Evolutionary conservation across 2,329 filamentous ascomycete species (phyloP), one percentile per base, ranked within the genome.

Genomic region (Cytospora mali): DNA sequence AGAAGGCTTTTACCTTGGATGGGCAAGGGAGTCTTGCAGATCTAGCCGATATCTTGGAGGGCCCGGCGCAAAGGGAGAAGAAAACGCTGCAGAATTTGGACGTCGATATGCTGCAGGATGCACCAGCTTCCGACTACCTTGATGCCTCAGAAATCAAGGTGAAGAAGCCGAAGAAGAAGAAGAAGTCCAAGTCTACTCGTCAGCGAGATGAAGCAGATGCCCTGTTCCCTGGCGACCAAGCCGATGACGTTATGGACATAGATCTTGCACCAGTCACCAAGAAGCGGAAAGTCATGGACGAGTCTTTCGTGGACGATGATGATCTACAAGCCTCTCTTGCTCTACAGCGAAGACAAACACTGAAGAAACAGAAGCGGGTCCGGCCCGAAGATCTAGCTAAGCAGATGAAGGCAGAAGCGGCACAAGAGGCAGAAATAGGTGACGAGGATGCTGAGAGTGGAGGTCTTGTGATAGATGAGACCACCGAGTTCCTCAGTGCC

Each of bases 91-190:
- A 92, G 62, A 84, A 84, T 52, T 85, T 97, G 69, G 94, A 84
- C 70, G 82, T 99, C 4, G 93, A 97, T 69, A 83, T 93, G 70
- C 21, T 68, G 7, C 53, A 56, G 69, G 86, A 91, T 50, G 81
- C 84, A 10, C 88, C 88, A 1, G 79, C 85, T 18, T 97, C 93
- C 21, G 95, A 99, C 74, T 99, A 99, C 74, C 81, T 96, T 67
- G 92, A 97, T 66, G 79, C 89, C 18, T 91, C 90, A 1, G 89
- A 95, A 69, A 85, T 97, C 71, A 99, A 97, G 75, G 84, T 98
- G 66, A 96, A 93, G 78, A 99, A 97, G 75, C 89, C 92, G 0
- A 97, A 96, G 77, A 97, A 88, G 76, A 96, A 94, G 79, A 95
- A 94, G 77, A 95, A 94, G 77, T 84, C 86, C 33, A 94, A 93